phyloP scores from a whole-genome alignment of 2,329 filamentous ascomycete species.

The Graphilbum sp. region DNA sequence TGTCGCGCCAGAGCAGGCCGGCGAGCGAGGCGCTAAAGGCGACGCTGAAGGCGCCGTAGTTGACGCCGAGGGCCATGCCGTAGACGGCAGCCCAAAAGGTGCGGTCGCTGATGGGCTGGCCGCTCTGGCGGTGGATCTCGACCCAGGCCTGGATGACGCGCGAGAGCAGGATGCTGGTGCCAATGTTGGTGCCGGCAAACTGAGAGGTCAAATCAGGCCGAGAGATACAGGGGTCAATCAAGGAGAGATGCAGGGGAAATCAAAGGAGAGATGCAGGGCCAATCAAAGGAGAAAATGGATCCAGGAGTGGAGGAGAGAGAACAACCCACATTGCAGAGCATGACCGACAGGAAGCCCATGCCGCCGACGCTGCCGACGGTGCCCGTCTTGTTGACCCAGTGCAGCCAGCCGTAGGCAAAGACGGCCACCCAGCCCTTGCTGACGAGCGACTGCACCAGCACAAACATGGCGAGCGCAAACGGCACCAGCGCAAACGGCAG shows the following conservation, averaged over 20 bases:
- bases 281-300: too few species aligned
- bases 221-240: background rate
- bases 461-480: constrained; percentile 59
- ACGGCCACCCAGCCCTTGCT: constrained; percentile 61
- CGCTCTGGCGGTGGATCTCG: constrained; percentile 33
- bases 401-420: constrained; percentile 58
- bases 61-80: constrained; percentile 58
- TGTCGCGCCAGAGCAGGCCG: constrained; percentile 57
- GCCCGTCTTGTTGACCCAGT: constrained; percentile 54
- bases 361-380: constrained; percentile 52
- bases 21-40: constrained; percentile 58
- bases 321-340: constrained; percentile 54
- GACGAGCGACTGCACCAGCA: constrained; percentile 55
- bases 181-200: constrained; percentile 66
- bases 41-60: constrained; percentile 58
- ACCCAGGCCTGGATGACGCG: constrained; percentile 56
- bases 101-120: constrained; percentile 38
- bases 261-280: too few species aligned
- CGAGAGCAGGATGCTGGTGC: constrained; percentile 56
- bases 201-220: constrained; percentile 15
- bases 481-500: constrained; percentile 53
- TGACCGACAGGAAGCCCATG: constrained; percentile 56
- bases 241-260: too few species aligned
- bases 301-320: background rate
- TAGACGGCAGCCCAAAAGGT: constrained; percentile 63